Evolutionary conservation across 2,329 filamentous ascomycete genomes (phyloP), one percentile per base, ranked within the genome.

Genomic region (Furcasterigmium furcatum): DNA sequence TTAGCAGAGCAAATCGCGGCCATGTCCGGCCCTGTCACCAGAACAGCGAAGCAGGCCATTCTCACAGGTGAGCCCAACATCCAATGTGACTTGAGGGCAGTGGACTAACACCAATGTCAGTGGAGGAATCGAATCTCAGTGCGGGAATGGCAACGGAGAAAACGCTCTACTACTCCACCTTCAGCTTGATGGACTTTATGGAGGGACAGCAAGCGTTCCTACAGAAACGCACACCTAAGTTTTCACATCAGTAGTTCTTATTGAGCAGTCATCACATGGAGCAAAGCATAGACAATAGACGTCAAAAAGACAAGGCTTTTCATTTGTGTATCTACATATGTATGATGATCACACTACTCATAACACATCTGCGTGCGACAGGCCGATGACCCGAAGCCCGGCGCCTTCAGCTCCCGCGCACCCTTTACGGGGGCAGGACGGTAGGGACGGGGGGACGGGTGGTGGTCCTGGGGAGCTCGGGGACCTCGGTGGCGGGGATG

Each of bases 31-130:
- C 64, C 70, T 18, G 69, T 69, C 10, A 53, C 70, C 24, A 57
- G 60, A 46, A 55, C 70, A 43, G 71, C 66, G 9, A 74, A 74
- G 54, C 62, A 71, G 50, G 68, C 71, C 4, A 59, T 75, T 10
- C 56, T 67, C 25, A 64, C 63, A 24, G 66, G 68, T 70, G 55
- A 57, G 62, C 49, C 30, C 9, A n/a, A n/a, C n/a, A n/a, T n/a
- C n/a, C n/a, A n/a, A n/a, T n/a, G n/a, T n/a, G n/a, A n/a, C n/a
- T 14, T 16, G 16, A 22, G 9, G 9, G 19, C 19, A 14, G 20
- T 38, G 27, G 38, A 38, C 32, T 16, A 16, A 38, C 21, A 27
- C 10, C n/a, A n/a, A 19, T 34, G 38, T n/a, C 53, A 73, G 68
- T 66, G 27, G 67, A 72, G 50, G 63, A 69, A 44, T 67, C 63